These are phyloP conservation scores for Zoysia japonica DNA, from an alignment of 176 grass and related monocot genomes.

Conservation along the genomic window DNA sequence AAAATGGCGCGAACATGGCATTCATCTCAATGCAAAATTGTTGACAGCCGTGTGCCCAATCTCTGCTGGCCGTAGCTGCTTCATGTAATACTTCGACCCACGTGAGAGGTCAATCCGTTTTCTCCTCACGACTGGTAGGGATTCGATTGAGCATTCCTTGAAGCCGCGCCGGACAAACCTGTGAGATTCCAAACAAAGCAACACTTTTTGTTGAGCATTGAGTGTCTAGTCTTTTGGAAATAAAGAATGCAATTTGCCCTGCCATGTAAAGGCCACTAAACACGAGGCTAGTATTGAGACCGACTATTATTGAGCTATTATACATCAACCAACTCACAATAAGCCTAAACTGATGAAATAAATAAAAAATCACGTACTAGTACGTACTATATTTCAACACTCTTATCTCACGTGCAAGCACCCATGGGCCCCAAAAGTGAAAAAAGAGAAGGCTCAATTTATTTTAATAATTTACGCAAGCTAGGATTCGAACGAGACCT, in stretches of 20 bases:
- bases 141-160: constrained; percentile 74
- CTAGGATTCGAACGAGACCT: too few species aligned
- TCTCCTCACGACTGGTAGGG: constrained; percentile 65
- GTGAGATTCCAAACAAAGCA: constrained; percentile 2
- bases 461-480: too few species aligned
- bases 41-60: constrained; percentile 43
- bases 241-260: background rate
- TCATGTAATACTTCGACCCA: constrained; percentile 94
- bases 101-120: constrained; percentile 70
- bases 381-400: too few species aligned
- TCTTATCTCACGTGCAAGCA: too few species aligned
- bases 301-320: too few species aligned
- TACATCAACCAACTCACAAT: too few species aligned
- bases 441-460: too few species aligned
- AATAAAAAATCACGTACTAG: too few species aligned
- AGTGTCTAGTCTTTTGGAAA: background rate
- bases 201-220: background rate
- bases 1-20: background rate
- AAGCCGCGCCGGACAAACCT: constrained; percentile 96
- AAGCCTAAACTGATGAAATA: too few species aligned
- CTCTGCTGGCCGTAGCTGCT: constrained; percentile 53
- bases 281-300: too few species aligned
- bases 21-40: constrained; percentile 40
- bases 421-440: too few species aligned
- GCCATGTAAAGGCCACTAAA: background rate